Evolutionary conservation across 2,329 filamentous ascomycete genomes (phyloP), one percentile per base, ranked within the genome.

Genomic region (Nigrospora oryzae): DNA sequence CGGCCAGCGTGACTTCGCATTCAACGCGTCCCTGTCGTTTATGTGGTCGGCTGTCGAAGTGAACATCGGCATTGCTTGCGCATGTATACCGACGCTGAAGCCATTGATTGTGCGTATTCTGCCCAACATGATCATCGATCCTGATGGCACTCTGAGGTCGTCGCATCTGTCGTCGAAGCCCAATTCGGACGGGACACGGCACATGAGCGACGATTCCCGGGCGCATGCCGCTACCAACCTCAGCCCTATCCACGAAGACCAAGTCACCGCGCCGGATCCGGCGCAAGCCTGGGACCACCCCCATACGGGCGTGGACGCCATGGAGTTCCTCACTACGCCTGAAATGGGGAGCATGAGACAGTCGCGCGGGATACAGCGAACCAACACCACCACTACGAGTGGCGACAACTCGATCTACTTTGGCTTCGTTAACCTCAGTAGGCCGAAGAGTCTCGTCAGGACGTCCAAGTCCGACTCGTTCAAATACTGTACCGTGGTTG

Each of bases 1-100:
- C 8, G 69, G 68, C 37, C 71, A 72, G 37, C 56, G 63, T 2
- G 69, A 80, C 46, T 81, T 81, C 54, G 67, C 75, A 44, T 87
- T 80, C 82, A 89, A 91, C 58, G 86, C 87, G 1, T 88, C 87
- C 1, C 67, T 89, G 5, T 87, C 88, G 0, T 84, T 94, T 58
- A 91, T 95, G 86, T 97, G 90, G 91, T 91, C 86, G 14, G 86
- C 84, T 12, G 81, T 96, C 44, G 90, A 96, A 63, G 89, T 95
- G 57, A 93, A 95, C 52, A 73, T 94, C 1, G 90, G 89, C 15
- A 89, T 96, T 54, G 84, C 89, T 51, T 95, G 88, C 58, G 90
- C 86, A 36, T 95, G 89, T 56, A 86, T 96, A n/a, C 91, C 91
- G 10, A 91, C 86, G 0, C 68, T 96, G 49, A 96, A 96, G 60